Conservation (phyloP, 2,329 filamentous ascomycete species). For the Penicillium aurantiogriseum region DNA sequence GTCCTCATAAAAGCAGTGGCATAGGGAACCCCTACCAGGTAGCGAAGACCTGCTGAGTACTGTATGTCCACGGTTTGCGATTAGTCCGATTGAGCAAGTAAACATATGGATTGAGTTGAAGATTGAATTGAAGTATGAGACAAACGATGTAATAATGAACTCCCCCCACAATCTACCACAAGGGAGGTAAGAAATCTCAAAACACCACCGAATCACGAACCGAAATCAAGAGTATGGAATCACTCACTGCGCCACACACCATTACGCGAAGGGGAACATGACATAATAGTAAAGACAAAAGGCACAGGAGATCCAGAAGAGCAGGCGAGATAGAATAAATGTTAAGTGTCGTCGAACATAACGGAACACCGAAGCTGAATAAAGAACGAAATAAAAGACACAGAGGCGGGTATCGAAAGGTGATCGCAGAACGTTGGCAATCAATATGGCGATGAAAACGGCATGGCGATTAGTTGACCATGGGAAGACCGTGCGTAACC, state of each 20-base stretch:
- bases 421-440: constrained; percentile 6
- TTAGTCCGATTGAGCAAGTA: too few species aligned
- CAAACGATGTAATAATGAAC: neutral
- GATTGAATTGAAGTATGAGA: neutral
- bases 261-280: constrained; percentile 6
- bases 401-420: constrained; percentile 12
- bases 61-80: neutral
- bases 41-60: neutral
- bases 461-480: constrained; percentile 6
- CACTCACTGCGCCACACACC: constrained; percentile 22
- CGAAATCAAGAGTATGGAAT: constrained; percentile 6
- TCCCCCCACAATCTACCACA: neutral
- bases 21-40: neutral
- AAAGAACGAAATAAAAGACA: neutral
- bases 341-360: neutral
- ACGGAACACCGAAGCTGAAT: constrained; percentile 3
- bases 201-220: constrained; percentile 17
- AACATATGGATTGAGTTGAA: neutral
- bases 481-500: constrained; percentile 28
- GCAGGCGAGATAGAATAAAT: neutral
- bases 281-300: neutral
- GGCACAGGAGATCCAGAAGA: constrained; percentile 2
- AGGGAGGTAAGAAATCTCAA: constrained; percentile 1
- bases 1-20: neutral
- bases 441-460: neutral